These are phyloP conservation scores for Meredithiella fracta DNA, from an alignment of 2,329 filamentous ascomycete genomes.

Conservation along the genomic window DNA sequence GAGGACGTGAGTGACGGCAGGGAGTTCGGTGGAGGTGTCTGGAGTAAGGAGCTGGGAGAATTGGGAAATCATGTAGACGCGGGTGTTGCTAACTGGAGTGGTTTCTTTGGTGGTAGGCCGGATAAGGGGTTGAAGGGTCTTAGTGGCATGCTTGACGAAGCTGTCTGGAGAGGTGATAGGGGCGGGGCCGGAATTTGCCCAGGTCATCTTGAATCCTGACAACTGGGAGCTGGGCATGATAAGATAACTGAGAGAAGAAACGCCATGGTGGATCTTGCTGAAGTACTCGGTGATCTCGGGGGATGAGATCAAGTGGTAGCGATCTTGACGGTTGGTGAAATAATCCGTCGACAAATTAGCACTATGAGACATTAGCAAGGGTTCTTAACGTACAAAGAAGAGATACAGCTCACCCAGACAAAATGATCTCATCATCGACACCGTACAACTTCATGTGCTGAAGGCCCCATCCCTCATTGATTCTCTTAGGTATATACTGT, in stretches of 20 bases:
- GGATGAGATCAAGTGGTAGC: constrained; percentile 82
- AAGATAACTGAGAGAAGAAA: constrained; percentile 67
- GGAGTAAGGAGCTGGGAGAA: constrained; percentile 69
- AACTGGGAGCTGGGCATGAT: constrained; percentile 43
- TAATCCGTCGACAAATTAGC: constrained; percentile 89
- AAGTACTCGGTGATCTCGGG: constrained; percentile 71
- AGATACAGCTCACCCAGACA: constrained; percentile 55
- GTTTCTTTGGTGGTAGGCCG: constrained; percentile 21
- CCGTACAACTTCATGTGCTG: constrained; percentile 99
- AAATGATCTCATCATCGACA: constrained; percentile 83
- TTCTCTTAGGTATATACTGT: constrained; percentile 65
- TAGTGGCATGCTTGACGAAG: constrained; percentile 55
- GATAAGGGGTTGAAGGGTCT: constrained; percentile 50
- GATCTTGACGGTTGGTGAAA: constrained; percentile 87
- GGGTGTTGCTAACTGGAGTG: constrained; percentile 35
- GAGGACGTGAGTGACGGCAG: constrained; percentile 60
- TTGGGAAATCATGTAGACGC: constrained; percentile 74
- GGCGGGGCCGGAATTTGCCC: constrained; percentile 69
- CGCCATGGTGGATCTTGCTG: constrained; percentile 54
- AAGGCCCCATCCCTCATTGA: constrained; percentile 96
- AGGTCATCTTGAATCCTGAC: constrained; percentile 46
- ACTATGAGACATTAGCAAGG: constrained; percentile 20
- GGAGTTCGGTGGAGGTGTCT: constrained; percentile 76
- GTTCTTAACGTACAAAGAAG: background rate
- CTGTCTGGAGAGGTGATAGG: constrained; percentile 53